Evolutionary conservation across 208 protist genomes (phyloP), one percentile per base, ranked within the genome.

Genomic region (Balamuthia mandrillaris): DNA sequence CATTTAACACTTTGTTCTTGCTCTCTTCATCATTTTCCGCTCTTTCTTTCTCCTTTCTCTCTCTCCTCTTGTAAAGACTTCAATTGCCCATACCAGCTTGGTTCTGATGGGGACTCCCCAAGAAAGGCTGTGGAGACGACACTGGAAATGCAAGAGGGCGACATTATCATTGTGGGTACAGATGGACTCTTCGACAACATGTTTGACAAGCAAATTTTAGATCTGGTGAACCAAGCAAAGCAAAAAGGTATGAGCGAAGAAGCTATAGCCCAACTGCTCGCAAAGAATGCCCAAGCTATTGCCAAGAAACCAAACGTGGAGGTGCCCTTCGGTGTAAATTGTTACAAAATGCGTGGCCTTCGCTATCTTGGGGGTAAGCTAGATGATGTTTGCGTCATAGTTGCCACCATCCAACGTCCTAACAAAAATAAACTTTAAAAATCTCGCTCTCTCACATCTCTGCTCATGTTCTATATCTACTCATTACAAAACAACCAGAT

Each of bases 131-230:
- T 44, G 33, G 60, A 68, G 60, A 35, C 33, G 33, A 6, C 33
- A 3, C 33, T 68, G 12, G 24, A 6, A 12, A 5, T 68, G 33
- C 10, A 68, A n/a, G 60, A 68, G 60, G 60, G 33, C 60, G 60
- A 68, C 33, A 41, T 37, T 44, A 78, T 78, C 68, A 44, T 78
- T 14, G 14, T 58, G 6, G 68, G 68, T 24, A 60, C 68, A 6
- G 68, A 78, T 44, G 68, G 68, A 18, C 68, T 78, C 4, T 78
- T 78, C 37, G 68, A 78, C 68, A 78, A 78, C 68, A 33, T 78
- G 18, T 78, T 78, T 33, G 68, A 60, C 68, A 21, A 78, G 7
- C 24, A 78, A 31, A 78, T 78, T 44, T 24, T 60, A 44, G 68
- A 51, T 10, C 5, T 78, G 41, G 68, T 78, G 16, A 78, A 78